Evolutionary conservation across 495 filamentous ascomycete genomes (phyloP), one percentile per base, ranked within the genome.

Genomic region (Terfezia claveryi): DNA sequence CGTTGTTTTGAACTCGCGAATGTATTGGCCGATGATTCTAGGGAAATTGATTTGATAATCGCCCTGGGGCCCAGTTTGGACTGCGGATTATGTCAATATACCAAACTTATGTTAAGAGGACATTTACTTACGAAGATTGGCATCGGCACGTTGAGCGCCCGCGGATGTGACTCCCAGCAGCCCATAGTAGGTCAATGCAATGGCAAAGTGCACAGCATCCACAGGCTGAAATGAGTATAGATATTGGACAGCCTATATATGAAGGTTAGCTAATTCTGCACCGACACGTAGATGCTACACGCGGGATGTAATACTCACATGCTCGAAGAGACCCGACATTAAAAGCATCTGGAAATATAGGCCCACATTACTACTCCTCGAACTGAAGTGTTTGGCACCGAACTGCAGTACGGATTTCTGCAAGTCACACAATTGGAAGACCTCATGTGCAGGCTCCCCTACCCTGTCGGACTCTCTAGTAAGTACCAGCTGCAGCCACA

Each of bases 401-500:
- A 96, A 89, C 61, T 94, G 85, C 51, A 74, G 71, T 51, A 96
- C 82, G 53, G 79, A 83, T n/a, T 76, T 73, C 66, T 87, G 84
- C 10, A 95, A 77, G 61, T 95, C 85, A 53, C 80, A 77, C 11
- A 99, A 74, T 16, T 85, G 87, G 67, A 92, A 95, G 11, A 83
- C 77, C 63, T 96, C 88, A 51, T 81, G 80, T 11, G 89, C 86
- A 52, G 82, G 78, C 64, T 95, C 88, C 53, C 86, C 79, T 10
- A 79, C 75, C 54, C 83, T 79, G 62, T 85, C 85, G 54, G 82
- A 80, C 64, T 99, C 91, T 54, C 92, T 74, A 14, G 88, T 87
- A 49, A 99, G 80, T 60, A 78, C 83, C 67, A 96, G 86, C 66
- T 96, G 91, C 55, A 99, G 69, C 91, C 91, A 99, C 67, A 92